A percentile compares a stretch with the other conserved stretches of the same genome.
These are phyloP conservation scores for Zygotorulaspora sp. DNA, from an alignment of 805 yeast genomes.

Conservation along the genomic window DNA sequence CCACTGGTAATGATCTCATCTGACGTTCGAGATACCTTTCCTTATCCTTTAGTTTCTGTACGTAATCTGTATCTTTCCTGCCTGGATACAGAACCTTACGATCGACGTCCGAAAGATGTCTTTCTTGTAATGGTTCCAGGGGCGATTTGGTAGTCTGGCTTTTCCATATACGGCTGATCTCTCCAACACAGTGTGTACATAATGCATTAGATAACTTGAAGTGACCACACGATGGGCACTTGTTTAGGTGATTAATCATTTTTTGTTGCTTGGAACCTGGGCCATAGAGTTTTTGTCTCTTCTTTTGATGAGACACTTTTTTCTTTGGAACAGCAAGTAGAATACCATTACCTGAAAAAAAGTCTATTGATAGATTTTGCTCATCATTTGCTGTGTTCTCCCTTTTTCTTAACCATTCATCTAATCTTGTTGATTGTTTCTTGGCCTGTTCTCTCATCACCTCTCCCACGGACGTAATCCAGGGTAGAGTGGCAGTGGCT, in stretches of 20 bases:
- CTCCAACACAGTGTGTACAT: constrained; percentile 88
- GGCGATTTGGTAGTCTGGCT: constrained; percentile 28
- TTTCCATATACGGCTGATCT: constrained; percentile 73
- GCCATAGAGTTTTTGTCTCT: constrained; percentile 76
- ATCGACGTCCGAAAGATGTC: constrained; percentile 50
- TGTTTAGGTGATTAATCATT: constrained; percentile 67
- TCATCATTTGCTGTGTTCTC: constrained; percentile 1
- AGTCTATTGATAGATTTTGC: constrained; percentile 19
- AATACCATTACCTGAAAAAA: constrained; percentile 62
- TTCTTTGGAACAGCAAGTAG: constrained; percentile 90
- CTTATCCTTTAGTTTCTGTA: constrained; percentile 45
- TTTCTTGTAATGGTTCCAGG: constrained; percentile 31
- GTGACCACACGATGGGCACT: constrained; percentile 96
- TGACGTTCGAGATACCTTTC: constrained; percentile 54
- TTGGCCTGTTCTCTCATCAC: constrained; percentile 4
- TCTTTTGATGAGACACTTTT: constrained; percentile 81
- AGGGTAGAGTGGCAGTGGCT: constrained; percentile 4
- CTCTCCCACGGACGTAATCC: constrained; percentile 5
- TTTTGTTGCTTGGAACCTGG: constrained; percentile 79
- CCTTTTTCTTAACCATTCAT: constrained; percentile 4
- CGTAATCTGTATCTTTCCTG: constrained; percentile 46
- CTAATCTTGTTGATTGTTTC: constrained; percentile 7
- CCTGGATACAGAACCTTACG: constrained; percentile 70
- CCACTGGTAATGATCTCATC: constrained; percentile 51
- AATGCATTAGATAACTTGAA: constrained; percentile 84